Evolutionary conservation across 371 early-diverging fungal genomes (phyloP).

Genomic region (Mucor ambiguus): DNA sequence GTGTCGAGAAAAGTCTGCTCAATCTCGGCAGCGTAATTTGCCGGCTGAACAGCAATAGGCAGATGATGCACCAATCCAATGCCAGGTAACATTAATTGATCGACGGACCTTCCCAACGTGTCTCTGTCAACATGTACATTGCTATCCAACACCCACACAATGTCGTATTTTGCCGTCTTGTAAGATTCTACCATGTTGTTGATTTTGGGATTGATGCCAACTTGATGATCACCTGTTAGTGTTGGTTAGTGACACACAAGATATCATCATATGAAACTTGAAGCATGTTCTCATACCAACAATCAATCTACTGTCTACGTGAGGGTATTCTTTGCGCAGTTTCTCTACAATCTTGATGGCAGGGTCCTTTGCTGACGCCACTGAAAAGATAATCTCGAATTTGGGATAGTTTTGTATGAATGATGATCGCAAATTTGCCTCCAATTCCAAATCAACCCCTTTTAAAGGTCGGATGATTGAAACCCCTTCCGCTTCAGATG

Average conservation of each 20-base stretch:
- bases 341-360: constrained; percentile 70
- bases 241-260: not conserved
- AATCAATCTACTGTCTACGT: constrained; percentile 75
- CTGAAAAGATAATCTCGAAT: constrained; percentile 86
- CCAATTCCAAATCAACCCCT: constrained; percentile 84
- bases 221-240: constrained; percentile 63
- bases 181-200: constrained; percentile 91
- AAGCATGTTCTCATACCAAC: constrained; percentile 54
- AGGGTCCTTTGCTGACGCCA: constrained; percentile 79
- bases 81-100: constrained; percentile 64
- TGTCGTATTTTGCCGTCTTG: constrained; percentile 77
- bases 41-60: constrained; percentile 76
- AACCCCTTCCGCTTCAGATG: constrained; percentile 63
- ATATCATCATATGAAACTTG: constrained; percentile 1
- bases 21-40: constrained; percentile 78
- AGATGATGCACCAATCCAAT: constrained; percentile 95
- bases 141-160: constrained; percentile 93
- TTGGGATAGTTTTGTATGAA: constrained; percentile 84
- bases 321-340: constrained; percentile 69
- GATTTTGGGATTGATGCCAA: constrained; percentile 93
- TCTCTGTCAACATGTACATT: constrained; percentile 82
- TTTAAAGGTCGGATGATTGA: constrained; percentile 92
- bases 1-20: constrained; percentile 88
- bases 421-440: constrained; percentile 78
- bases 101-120: constrained; percentile 80